Evolutionary conservation across 1,284 basidiomycete species (phyloP).

Genomic region (Apiotrichum porosum): DNA sequence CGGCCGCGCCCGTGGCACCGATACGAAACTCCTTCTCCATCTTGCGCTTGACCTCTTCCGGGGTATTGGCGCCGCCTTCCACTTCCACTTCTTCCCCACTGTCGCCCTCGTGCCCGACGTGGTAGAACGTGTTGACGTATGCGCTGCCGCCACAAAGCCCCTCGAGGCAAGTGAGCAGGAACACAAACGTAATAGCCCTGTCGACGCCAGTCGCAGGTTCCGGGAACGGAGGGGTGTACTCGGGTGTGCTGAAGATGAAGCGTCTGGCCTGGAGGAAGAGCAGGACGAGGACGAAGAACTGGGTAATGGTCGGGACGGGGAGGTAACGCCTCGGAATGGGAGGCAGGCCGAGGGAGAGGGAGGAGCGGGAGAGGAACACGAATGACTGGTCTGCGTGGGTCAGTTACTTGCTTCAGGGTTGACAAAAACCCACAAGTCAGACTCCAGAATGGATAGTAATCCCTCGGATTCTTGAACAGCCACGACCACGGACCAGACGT

Average conservation of each 20-base stretch:
- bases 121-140: slow-evolving; percentile 88
- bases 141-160: slow-evolving; percentile 85
- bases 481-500: slow-evolving; percentile 58
- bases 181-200: slow-evolving; percentile 61
- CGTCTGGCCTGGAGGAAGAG: slow-evolving; percentile 48
- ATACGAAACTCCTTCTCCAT: slow-evolving; percentile 79
- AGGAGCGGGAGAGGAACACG: slow-evolving; percentile 91
- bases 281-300: slow-evolving; percentile 60
- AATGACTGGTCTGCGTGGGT: slow-evolving; percentile 65
- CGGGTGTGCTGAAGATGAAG: slow-evolving; percentile 40
- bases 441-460: slow-evolving; percentile 89
- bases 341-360: slow-evolving; percentile 79
- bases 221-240: slow-evolving; percentile 26
- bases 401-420: not conserved
- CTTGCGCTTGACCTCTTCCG: slow-evolving; percentile 28
- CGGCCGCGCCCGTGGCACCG: slow-evolving; percentile 65
- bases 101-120: slow-evolving; percentile 64
- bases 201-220: slow-evolving; percentile 33
- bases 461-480: slow-evolving; percentile 79
- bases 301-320: slow-evolving; percentile 52
- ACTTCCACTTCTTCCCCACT: slow-evolving; percentile 19
- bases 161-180: slow-evolving; percentile 73
- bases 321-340: slow-evolving; percentile 70
- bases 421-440: slow-evolving; percentile 32
- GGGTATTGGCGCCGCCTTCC: slow-evolving; percentile 53